Evolutionary conservation across 1,284 basidiomycete species (phyloP), one percentile per base, ranked within the genome.

Genomic region (Microbotryum violaceum): DNA sequence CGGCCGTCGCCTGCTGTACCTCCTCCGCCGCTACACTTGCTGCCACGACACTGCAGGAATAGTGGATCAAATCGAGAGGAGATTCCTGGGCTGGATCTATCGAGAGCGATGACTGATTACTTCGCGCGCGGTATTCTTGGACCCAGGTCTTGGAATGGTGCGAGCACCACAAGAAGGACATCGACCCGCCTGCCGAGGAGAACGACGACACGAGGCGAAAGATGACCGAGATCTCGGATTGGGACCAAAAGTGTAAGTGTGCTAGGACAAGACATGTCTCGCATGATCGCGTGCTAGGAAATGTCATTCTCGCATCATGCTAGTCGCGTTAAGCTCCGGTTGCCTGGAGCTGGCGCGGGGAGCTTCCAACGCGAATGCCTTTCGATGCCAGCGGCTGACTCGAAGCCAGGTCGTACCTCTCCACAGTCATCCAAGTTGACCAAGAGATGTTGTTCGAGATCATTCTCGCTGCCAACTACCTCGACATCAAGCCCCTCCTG

Each of bases 401-500:
- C 48, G 12, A 27, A 49, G 48, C 20, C 8, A 23, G 53, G 18
- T 44, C 8, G 4, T 20, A n/a, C 21, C 31, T 42, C 37, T 42
- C 37, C 29, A 53, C 58, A 68, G 67, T 71, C 67, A 73, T 73
- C 60, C 68, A 73, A 58, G 78, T 79, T 60, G 78, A 79, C 71
- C 78, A 79, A 69, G 81, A 82, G 73, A 83, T 82, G 81, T 77
- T 82, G 18, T 98, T 98, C 70, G 96, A 99, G 81, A 98, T 98
- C 76, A 99, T 98, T 77, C 86, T 98, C 64, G 96, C 96, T 10
- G 96, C 96, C 66, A 98, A 99, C 81, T 98, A 98, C 79, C 87
- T 99, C 72, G 96, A 99, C 76, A 99, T 99, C 82, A 98, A 98
- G 81, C 88, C 93, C 45, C 83, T 98, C 52, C 85, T 98, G 92